Evolutionary conservation across 2,329 filamentous ascomycete species (phyloP).

Genomic region (Penicillium aurantiogriseum): DNA sequence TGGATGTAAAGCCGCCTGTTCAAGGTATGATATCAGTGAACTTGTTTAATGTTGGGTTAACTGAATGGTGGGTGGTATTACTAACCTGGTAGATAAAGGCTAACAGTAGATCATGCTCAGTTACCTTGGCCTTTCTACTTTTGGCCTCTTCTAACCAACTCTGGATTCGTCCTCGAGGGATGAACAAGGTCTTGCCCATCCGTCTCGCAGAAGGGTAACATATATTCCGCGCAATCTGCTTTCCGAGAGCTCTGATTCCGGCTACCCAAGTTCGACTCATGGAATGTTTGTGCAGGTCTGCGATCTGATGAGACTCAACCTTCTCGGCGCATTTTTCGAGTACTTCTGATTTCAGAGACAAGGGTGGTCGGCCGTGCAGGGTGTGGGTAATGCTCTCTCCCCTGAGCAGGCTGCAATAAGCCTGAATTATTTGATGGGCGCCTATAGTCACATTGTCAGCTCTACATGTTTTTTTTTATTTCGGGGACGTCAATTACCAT

Average conservation of each 20-base stretch:
- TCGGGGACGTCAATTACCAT: not conserved
- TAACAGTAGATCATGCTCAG: constrained; percentile 4
- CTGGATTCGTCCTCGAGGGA: not conserved
- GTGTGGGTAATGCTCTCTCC: constrained; percentile 3
- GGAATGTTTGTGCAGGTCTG: not conserved
- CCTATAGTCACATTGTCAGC: not conserved
- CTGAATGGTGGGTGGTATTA: no score
- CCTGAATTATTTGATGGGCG: constrained; percentile 4
- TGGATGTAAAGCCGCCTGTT: constrained; percentile 5
- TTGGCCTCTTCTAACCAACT: constrained; percentile 1
- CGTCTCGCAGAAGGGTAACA: constrained; percentile 1
- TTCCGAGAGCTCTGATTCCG: not conserved
- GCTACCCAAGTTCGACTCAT: not conserved
- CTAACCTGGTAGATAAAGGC: constrained; percentile 5
- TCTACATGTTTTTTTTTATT: not conserved
- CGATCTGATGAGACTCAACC: constrained; percentile 2
- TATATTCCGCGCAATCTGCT: constrained; percentile 1
- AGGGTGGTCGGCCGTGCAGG: not conserved
- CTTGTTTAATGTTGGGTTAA: not conserved
- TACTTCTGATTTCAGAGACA: constrained; percentile 6
- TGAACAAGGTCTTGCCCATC: not conserved
- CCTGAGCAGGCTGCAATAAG: constrained; percentile 1
- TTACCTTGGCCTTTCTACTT: not conserved
- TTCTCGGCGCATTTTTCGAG: constrained; percentile 8
- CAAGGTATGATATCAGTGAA: not conserved